These are phyloP conservation scores for Suillus decipiens DNA, from an alignment of 768 basidiomycete genomes.

Conservation along the genomic window DNA sequence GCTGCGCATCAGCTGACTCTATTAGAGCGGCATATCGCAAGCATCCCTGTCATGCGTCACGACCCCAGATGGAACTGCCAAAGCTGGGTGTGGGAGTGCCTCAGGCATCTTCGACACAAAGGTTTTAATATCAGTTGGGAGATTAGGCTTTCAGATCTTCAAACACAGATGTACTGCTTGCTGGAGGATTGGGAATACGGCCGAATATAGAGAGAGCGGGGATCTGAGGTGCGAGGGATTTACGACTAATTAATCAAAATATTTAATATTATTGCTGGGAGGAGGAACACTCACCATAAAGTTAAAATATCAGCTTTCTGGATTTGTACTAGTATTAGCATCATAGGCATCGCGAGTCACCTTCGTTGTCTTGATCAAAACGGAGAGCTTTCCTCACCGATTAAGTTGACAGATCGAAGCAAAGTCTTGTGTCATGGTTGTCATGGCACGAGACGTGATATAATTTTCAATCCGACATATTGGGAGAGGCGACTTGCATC, in stretches of 20 bases:
- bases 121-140: constrained; percentile 21
- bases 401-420: not conserved
- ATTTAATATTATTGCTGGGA: not conserved
- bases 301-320: not conserved
- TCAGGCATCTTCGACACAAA: constrained; percentile 10
- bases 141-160: constrained; percentile 18
- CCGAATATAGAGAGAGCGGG: not conserved
- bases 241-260: not conserved
- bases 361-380: not conserved
- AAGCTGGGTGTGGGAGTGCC: constrained; percentile 29
- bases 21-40: constrained; percentile 20
- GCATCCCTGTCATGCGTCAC: constrained; percentile 22
- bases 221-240: not conserved
- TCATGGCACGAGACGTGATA: not conserved
- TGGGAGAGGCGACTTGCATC: not conserved
- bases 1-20: constrained; percentile 15
- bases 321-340: not conserved
- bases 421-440: not conserved
- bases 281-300: not conserved
- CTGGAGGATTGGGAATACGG: constrained; percentile 32
- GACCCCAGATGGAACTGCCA: constrained; percentile 28
- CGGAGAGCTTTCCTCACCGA: not conserved
- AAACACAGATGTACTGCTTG: constrained; percentile 26
- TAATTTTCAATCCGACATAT: not conserved
- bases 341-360: not conserved